Evolutionary conservation across 352 stramenopile genomes (phyloP), one percentile per base, ranked within the genome.

Genomic region (Pythium monospermum): DNA sequence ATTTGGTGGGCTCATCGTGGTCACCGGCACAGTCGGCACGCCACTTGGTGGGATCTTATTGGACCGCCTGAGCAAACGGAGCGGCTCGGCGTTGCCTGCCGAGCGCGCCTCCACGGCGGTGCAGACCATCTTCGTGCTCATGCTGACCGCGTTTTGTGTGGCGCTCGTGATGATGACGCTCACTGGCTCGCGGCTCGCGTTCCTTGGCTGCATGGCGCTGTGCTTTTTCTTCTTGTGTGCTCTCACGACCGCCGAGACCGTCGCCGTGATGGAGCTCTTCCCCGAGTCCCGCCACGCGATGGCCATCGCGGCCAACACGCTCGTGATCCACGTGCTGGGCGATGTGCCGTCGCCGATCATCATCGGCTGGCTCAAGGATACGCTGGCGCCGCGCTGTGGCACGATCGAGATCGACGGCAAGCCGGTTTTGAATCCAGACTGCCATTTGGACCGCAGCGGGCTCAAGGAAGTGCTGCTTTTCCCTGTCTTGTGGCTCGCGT

Each of bases 341-440:
- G 95, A 98, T 67, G 95, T 98, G 12, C 94, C 95, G 21, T 90
- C 87, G 15, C 95, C 95, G 3, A 87, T 98, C 37, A 74, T 98
- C 37, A 66, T 98, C 25, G 95, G 95, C 12, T 73, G 64, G 53
- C 74, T 98, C 47, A 97, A 97, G 69, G 95, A 98, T 59, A 53
- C 68, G 23, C 87, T 94, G 64, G 91, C 94, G n/a, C 94, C 95
- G 8, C 65, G 72, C 33, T 98, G 91, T 48, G 78, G 75, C 41
- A 88, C 75, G 4, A 59, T 91, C 33, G 77, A 83, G 45, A 75
- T 78, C 15, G 66, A 83, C 61, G 76, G 71, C 39, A 51, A 76
- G 41, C 60, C 77, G 4, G 57, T 71, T 49, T 61, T 91, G 1
- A 90, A 91, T 49, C 80, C 79, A 11, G 66, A 78, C 7, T 91